These are phyloP conservation scores for Ogataea haglerorum DNA, from an alignment of 805 yeast species.

Conservation along the genomic window DNA sequence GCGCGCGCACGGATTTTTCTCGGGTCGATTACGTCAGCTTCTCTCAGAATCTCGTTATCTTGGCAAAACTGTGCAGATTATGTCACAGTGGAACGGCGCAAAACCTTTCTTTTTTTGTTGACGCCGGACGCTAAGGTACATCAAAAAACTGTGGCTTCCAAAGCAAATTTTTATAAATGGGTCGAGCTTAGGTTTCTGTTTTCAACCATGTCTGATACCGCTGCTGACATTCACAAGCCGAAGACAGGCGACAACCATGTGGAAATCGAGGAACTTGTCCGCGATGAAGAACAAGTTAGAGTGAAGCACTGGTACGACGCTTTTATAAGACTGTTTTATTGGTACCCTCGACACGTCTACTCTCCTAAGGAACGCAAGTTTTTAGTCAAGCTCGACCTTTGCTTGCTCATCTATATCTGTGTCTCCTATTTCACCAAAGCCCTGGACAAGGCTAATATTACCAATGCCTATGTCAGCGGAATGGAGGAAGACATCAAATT, in stretches of 20 bases:
- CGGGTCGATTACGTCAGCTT: not conserved
- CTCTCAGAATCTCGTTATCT: not conserved
- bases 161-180: not conserved
- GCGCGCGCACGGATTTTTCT: not conserved
- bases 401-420: conserved; percentile 45
- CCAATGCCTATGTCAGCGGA: conserved; percentile 65
- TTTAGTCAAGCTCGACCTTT: conserved; percentile 51
- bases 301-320: conserved; percentile 54
- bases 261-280: conserved; percentile 13
- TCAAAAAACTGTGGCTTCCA: conserved; percentile 8
- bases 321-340: conserved; percentile 50
- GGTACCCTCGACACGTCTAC: conserved; percentile 31
- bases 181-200: not conserved
- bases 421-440: conserved; percentile 66
- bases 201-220: conserved; percentile 6
- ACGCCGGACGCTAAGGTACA: conserved; percentile 3
- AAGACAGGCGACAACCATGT: conserved; percentile 3
- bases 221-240: conserved; percentile 4
- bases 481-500: conserved; percentile 54
- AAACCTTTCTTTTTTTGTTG: not conserved
- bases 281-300: conserved; percentile 33
- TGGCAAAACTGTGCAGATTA: not conserved
- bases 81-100: not conserved
- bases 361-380: conserved; percentile 36
- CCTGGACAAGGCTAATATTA: conserved; percentile 58